Conservation (phyloP, 352 stramenopile genomes). For the Pythium biforme region DNA sequence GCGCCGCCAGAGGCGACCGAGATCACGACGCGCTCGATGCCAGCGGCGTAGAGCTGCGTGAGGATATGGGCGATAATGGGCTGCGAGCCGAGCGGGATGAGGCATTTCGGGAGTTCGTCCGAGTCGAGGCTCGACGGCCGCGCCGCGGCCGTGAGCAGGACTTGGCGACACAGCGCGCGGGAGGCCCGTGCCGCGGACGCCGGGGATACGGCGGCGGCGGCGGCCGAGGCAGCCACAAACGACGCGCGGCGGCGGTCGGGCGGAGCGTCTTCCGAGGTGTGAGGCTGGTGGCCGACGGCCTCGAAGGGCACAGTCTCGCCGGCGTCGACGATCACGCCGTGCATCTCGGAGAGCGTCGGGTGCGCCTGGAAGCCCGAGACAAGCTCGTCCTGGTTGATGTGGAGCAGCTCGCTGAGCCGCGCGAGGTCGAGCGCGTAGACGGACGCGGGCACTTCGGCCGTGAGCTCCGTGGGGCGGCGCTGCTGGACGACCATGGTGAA, state of each 20-base stretch:
- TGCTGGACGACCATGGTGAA: constrained; percentile 26
- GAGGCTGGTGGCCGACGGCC: constrained; percentile 42
- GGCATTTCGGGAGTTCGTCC: constrained; percentile 61
- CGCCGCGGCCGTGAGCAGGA: constrained; percentile 66
- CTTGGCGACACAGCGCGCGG: constrained; percentile 30
- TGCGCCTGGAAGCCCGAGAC: constrained; percentile 53
- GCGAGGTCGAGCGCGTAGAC: constrained; percentile 32
- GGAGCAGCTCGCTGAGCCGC: constrained; percentile 27
- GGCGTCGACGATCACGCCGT: constrained; percentile 74
- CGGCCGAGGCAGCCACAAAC: constrained; percentile 24
- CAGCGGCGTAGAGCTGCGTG: constrained; percentile 71
- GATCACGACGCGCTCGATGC: constrained; percentile 78
- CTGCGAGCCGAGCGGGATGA: constrained; percentile 70
- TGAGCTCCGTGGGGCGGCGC: constrained; percentile 28
- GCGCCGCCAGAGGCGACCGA: constrained; percentile 56
- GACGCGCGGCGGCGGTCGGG: constrained; percentile 17
- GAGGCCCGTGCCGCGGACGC: constrained; percentile 20
- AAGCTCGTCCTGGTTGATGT: constrained; percentile 30
- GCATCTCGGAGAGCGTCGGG: constrained; percentile 62
- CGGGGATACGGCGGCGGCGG: constrained; percentile 11
- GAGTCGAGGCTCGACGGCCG: constrained; percentile 50
- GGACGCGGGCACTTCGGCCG: constrained; percentile 29
- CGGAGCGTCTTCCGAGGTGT: neutral
- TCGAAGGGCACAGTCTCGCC: constrained; percentile 76
- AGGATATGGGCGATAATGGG: constrained; percentile 80